Percentiles rank a stretch among this genome's conserved stretches.
These are phyloP conservation scores for Eutrema japonicum DNA, from an alignment of 345 rosid genomes.

Conservation along the genomic window DNA sequence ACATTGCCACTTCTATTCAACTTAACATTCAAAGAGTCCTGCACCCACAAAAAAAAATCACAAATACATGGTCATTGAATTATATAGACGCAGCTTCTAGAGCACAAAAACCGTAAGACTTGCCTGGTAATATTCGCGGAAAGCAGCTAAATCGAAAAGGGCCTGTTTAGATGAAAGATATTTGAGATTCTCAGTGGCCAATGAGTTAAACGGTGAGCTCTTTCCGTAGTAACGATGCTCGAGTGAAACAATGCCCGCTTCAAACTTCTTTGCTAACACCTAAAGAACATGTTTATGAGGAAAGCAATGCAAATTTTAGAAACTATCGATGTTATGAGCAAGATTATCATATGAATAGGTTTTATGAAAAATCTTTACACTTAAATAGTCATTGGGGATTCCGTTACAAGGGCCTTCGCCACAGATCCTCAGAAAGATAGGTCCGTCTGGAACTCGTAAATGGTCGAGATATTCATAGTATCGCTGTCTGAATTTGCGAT, in stretches of 20 bases:
- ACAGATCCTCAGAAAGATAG: slow-evolving; percentile 75
- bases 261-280: slow-evolving; percentile 97
- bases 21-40: slow-evolving; percentile 72
- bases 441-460: slow-evolving; percentile 73
- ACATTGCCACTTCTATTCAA: slow-evolving; percentile 50
- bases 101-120: slow-evolving; percentile 12
- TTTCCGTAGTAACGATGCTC: slow-evolving; percentile 98
- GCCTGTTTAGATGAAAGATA: slow-evolving; percentile 94
- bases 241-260: slow-evolving; percentile 91
- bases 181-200: slow-evolving; percentile 70
- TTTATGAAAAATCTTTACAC: slow-evolving; percentile 47
- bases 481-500: slow-evolving; percentile 66
- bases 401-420: slow-evolving; percentile 87
- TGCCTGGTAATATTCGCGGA: slow-evolving; percentile 85
- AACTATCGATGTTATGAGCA: neutral
- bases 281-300: slow-evolving; percentile 31
- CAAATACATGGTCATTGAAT: neutral
- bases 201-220: slow-evolving; percentile 77
- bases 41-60: slow-evolving; percentile 31
- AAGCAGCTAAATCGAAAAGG: slow-evolving; percentile 83
- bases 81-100: neutral
- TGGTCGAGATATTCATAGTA: slow-evolving; percentile 80
- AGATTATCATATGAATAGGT: neutral
- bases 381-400: slow-evolving; percentile 72
- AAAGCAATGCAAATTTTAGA: neutral